These are phyloP conservation scores for Aspergillus pseudoviridinutans DNA, from an alignment of 2,329 filamentous ascomycete genomes.

Conservation along the genomic window DNA sequence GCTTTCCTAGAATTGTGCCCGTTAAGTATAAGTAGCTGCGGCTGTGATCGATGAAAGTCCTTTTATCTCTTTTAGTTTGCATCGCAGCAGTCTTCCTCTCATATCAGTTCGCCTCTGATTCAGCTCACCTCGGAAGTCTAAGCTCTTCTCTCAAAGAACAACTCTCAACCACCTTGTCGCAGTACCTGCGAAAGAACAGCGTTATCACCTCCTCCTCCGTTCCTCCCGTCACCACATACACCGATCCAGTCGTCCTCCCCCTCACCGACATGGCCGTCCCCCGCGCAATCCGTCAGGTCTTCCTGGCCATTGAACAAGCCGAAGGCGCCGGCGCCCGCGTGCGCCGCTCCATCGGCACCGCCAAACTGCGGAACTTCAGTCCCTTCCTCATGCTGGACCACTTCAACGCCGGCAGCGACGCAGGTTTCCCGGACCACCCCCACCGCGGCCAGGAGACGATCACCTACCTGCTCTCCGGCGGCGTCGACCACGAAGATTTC, in stretches of 20 bases:
- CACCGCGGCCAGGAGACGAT: constrained; percentile 83
- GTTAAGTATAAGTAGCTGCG: constrained; percentile 28
- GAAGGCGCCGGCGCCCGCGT: constrained; percentile 88
- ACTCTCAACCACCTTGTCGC: constrained; percentile 14
- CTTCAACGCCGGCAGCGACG: constrained; percentile 73
- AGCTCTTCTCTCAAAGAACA: constrained; percentile 7
- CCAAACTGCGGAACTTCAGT: constrained; percentile 76
- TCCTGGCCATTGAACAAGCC: constrained; percentile 78
- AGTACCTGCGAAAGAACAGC: constrained; percentile 10
- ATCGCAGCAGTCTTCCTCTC: constrained; percentile 30
- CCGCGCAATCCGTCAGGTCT: constrained; percentile 75
- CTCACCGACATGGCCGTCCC: constrained; percentile 60
- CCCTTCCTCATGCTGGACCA: constrained; percentile 97
- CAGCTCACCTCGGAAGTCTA: not conserved
- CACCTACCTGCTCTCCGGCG: constrained; percentile 83
- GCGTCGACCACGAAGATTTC: constrained; percentile 89
- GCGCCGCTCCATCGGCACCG: constrained; percentile 80
- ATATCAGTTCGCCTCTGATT: constrained; percentile 16
- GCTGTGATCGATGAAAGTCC: constrained; percentile 29
- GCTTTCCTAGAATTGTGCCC: constrained; percentile 9
- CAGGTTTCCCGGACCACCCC: constrained; percentile 86
- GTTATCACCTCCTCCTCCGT: constrained; percentile 4
- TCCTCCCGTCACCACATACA: constrained; percentile 2
- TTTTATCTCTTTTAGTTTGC: constrained; percentile 36
- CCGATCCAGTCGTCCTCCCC: constrained; percentile 21